Conservation (phyloP, 1,284 basidiomycete genomes). For the Ceratobasidium sp. region DNA sequence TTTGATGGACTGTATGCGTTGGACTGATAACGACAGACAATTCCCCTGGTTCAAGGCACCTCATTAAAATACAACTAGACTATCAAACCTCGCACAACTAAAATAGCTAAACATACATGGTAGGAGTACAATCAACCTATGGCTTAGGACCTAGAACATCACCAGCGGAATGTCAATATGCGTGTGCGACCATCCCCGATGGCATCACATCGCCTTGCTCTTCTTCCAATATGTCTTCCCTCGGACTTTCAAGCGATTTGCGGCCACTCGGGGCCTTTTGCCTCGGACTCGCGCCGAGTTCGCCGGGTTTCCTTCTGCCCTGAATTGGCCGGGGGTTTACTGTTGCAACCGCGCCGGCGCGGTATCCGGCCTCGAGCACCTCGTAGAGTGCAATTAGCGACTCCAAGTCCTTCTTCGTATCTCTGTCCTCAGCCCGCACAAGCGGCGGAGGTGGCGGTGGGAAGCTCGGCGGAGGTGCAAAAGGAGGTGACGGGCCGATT, state of each 20-base stretch:
- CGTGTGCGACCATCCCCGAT: constrained; percentile 7
- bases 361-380: neutral
- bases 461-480: constrained; percentile 25
- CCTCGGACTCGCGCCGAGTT: neutral
- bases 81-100: neutral
- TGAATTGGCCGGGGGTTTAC: neutral
- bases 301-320: constrained; percentile 47
- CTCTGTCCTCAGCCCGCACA: neutral
- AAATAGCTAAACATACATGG: constrained; percentile 25
- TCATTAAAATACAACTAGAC: constrained; percentile 9
- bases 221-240: constrained; percentile 66
- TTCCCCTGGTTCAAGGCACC: neutral
- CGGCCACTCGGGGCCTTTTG: neutral
- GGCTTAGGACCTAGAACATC: neutral
- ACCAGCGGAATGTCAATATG: neutral
- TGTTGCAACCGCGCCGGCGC: neutral
- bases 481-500: constrained; percentile 15
- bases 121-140: neutral
- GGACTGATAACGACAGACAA: neutral
- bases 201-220: constrained; percentile 63
- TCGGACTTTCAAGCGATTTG: neutral
- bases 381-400: constrained; percentile 25
- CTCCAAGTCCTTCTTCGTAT: constrained; percentile 19
- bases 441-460: constrained; percentile 27
- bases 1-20: neutral